Evolutionary conservation across 1,284 basidiomycete genomes (phyloP).

Genomic region (Marasmius fiardii): DNA sequence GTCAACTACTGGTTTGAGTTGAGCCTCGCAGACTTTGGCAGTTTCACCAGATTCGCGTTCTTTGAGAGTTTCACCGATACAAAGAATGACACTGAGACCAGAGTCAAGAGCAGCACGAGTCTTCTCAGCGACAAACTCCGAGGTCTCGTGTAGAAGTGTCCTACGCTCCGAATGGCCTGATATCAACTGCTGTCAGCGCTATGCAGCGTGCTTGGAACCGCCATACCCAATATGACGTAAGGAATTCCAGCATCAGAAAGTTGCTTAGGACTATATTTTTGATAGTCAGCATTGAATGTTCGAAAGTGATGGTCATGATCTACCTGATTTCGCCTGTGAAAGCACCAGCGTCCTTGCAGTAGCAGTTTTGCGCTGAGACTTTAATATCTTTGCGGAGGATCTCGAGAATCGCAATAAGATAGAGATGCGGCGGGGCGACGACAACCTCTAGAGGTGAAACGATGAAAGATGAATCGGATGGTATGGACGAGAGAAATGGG

Average conservation of each 20-base stretch:
- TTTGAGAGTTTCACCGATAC: constrained; percentile 91
- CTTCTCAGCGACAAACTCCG: constrained; percentile 84
- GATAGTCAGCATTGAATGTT: constrained; percentile 6
- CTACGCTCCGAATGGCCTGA: constrained; percentile 94
- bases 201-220: not conserved
- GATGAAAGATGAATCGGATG: constrained; percentile 1
- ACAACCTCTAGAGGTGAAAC: constrained; percentile 69
- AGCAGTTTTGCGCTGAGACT: constrained; percentile 91
- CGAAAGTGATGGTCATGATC: not conserved
- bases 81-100: constrained; percentile 87
- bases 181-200: constrained; percentile 1
- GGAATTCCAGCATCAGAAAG: constrained; percentile 84
- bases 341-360: constrained; percentile 83
- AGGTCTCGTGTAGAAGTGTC: constrained; percentile 88
- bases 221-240: constrained; percentile 88
- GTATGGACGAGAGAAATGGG: not conserved
- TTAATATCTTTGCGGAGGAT: constrained; percentile 62
- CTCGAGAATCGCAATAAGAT: constrained; percentile 69
- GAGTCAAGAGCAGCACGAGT: constrained; percentile 77
- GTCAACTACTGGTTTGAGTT: constrained; percentile 78
- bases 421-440: constrained; percentile 87
- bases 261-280: constrained; percentile 62
- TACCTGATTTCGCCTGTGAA: constrained; percentile 96
- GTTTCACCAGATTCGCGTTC: constrained; percentile 86
- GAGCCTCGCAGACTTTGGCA: constrained; percentile 75